Evolutionary conservation across 2,329 filamentous ascomycete genomes (phyloP), one percentile per base, ranked within the genome.

Genomic region (Arthrobotrys pseudoclavata): DNA sequence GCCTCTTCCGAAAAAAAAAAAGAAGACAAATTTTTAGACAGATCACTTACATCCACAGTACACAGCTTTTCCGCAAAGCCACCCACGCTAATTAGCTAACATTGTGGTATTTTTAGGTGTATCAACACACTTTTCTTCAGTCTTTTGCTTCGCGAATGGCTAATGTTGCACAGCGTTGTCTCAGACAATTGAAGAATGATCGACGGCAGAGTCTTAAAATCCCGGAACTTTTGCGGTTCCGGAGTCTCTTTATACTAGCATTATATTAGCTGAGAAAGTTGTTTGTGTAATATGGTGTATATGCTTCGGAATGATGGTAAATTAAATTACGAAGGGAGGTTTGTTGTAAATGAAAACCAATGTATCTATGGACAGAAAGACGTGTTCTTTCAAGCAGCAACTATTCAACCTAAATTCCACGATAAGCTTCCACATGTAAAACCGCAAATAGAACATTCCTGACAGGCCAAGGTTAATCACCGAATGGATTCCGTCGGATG

Each of bases 101-200:
- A 7, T 31, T 42, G 55, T 60, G 31, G 55, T 60, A 60, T 60
- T 60, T 60, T 60, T 60, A 42, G 31, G 18, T 12, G 3, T 1
- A 42, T n/a, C 55, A 60, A 60, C 55, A 60, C 55, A 57, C 7
- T n/a, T 57, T 60, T 42, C 13, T 13, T 42, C n/a, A 22, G n/a
- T 22, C 52, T 24, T 57, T 40, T 34, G 26, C 26, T 29, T 29
- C 26, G 6, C 12, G 26, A 13, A 37, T 4, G 15, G 6, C n/a
- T n/a, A 57, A 40, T 9, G 55, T 60, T 42, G 34, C 22, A 42
- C 34, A 60, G 15, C 18, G n/a, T 40, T 42, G 34, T 60, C 31
- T 60, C 34, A 60, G 55, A 26, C 31, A 42, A 9, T 13, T 22
- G 52, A 18, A 40, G n/a, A 37, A 40, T n/a, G 52, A 40, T 57